Conservation (phyloP, 73 alveolate species). For the Durusdinium trenchii region DNA sequence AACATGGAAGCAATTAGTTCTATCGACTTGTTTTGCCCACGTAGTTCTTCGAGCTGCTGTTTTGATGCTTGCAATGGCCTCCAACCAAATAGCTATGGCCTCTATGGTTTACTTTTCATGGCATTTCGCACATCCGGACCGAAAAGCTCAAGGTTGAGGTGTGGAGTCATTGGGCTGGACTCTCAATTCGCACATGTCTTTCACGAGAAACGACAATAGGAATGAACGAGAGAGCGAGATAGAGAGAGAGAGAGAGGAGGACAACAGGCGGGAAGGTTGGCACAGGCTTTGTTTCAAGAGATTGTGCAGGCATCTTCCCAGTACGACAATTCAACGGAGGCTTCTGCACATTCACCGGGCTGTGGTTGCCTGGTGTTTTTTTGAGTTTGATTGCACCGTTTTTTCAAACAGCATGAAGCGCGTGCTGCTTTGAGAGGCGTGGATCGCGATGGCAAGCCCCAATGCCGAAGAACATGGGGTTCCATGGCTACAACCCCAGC, state of each 20-base stretch:
- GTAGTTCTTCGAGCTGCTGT: not conserved
- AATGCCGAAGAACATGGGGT: conserved; percentile 34
- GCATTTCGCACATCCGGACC: too few species aligned
- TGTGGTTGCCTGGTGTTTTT: not conserved
- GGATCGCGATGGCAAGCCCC: conserved; percentile 28
- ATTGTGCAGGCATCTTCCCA: conserved; percentile 20
- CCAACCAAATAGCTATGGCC: too few species aligned
- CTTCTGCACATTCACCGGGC: too few species aligned
- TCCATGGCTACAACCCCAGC: conserved; percentile 24
- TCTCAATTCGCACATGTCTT: not conserved
- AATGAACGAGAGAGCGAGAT: too few species aligned
- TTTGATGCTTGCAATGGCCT: not conserved
- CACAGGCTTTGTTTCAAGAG: not conserved
- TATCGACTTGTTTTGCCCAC: not conserved
- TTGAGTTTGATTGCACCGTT: not conserved
- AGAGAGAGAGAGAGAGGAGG: too few species aligned
- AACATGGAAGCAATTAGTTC: not conserved
- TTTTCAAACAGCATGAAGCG: too few species aligned
- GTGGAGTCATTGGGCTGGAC: conserved; percentile 49
- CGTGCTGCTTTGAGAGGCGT: conserved; percentile 16
- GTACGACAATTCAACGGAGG: conserved; percentile 59
- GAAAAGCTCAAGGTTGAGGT: conserved; percentile 20
- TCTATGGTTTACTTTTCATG: too few species aligned
- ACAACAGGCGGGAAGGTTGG: too few species aligned
- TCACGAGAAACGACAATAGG: too few species aligned